A percentile compares a stretch with the other conserved stretches of the same genome.
phyloP scores from a whole-genome alignment of 805 yeast genomes.

The Deakozyma indianensis region DNA sequence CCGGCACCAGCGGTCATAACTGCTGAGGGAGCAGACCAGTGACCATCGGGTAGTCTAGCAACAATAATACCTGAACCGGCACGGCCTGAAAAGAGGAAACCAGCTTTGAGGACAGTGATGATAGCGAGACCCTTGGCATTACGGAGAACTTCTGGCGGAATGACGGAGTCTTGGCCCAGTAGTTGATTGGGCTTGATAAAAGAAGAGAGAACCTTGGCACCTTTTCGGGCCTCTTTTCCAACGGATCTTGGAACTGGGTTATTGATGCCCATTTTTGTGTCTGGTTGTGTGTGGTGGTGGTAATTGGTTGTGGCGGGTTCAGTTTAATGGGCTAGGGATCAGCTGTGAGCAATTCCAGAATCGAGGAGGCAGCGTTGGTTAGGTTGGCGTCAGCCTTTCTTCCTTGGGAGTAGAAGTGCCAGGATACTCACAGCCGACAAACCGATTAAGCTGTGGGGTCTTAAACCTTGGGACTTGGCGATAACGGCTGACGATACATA shows the following conservation, averaged over 20 bases:
- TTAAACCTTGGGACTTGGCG: too few species aligned
- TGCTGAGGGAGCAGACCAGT: constrained; percentile 97
- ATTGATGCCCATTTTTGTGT: constrained; percentile 52
- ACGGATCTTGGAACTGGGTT: constrained; percentile 91
- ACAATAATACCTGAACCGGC: constrained; percentile 96
- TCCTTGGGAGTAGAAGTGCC: too few species aligned
- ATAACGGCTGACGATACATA: too few species aligned
- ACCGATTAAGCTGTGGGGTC: too few species aligned
- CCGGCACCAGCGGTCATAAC: constrained; percentile 96
- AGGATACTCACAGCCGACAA: too few species aligned
- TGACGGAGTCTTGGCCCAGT: constrained; percentile 71
- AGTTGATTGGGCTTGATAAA: constrained; percentile 92
- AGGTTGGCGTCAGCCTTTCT: too few species aligned
- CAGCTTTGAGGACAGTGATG: constrained; percentile 91
- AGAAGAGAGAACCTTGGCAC: constrained; percentile 79
- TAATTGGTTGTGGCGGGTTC: too few species aligned
- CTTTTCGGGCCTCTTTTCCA: constrained; percentile 80
- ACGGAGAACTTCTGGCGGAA: constrained; percentile 76
- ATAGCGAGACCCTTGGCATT: constrained; percentile 89
- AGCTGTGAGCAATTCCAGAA: too few species aligned
- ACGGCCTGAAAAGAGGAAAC: constrained; percentile 88
- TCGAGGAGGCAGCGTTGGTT: too few species aligned
- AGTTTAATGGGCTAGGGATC: too few species aligned
- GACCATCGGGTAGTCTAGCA: constrained; percentile 85
- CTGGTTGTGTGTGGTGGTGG: too few species aligned